Percentiles rank a stretch among this genome's conserved stretches.
Evolutionary conservation across 1,284 basidiomycete genomes (phyloP).

Genomic region (Cryptococcus neoformans): DNA sequence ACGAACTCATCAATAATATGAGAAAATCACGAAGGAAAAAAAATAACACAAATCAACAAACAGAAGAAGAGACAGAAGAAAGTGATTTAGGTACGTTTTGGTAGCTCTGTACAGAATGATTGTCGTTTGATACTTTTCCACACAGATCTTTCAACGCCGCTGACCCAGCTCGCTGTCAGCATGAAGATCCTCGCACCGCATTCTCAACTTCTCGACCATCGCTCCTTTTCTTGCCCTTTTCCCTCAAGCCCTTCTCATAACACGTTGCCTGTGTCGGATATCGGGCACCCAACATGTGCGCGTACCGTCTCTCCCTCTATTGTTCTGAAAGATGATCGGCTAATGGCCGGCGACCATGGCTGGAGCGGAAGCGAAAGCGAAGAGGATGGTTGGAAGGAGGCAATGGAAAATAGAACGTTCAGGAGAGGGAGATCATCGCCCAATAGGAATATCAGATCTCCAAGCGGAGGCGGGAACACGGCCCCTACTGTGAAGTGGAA

Average conservation of each 20-base stretch:
- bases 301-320: not conserved
- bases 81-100: constrained; percentile 36
- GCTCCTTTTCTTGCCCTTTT: not conserved
- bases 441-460: too few species aligned
- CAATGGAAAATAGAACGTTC: constrained; percentile 5
- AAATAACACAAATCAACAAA: not conserved
- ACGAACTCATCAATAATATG: constrained; percentile 2
- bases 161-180: constrained; percentile 26
- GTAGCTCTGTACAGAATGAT: not conserved
- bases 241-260: not conserved
- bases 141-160: constrained; percentile 25
- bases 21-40: not conserved
- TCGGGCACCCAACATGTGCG: not conserved
- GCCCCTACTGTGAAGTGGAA: not conserved
- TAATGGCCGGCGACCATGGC: constrained; percentile 14
- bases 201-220: constrained; percentile 16
- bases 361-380: constrained; percentile 41
- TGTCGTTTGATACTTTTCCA: not conserved
- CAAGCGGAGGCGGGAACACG: not conserved
- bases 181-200: constrained; percentile 29
- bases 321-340: constrained; percentile 11
- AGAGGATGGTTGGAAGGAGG: constrained; percentile 35
- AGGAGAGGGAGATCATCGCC: too few species aligned
- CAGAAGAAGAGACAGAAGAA: constrained; percentile 17
- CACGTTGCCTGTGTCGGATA: not conserved